Evolutionary conservation across 495 filamentous ascomycete species (phyloP).

Genomic region (Poronia punctata): DNA sequence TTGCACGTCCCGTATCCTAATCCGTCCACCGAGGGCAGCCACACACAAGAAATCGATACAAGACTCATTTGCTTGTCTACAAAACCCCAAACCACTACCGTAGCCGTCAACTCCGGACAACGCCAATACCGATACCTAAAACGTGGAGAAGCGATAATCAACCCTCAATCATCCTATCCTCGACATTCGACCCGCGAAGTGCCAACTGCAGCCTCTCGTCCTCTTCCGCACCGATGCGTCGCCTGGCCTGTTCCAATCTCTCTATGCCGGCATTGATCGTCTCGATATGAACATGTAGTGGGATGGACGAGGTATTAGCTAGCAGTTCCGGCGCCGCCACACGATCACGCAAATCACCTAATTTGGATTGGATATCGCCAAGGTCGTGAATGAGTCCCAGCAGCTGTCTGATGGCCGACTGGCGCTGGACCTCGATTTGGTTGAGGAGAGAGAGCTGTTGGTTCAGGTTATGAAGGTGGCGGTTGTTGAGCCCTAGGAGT

Average conservation of each 20-base stretch:
- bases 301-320: slow-evolving; percentile 35
- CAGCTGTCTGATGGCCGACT: slow-evolving; percentile 53
- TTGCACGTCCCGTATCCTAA: too few species aligned
- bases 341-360: slow-evolving; percentile 62
- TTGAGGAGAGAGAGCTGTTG: slow-evolving; percentile 50
- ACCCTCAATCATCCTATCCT: slow-evolving; percentile 22
- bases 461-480: slow-evolving; percentile 47
- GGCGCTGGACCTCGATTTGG: slow-evolving; percentile 53
- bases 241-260: slow-evolving; percentile 52
- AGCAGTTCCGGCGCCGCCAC: slow-evolving; percentile 54
- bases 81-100: too few species aligned
- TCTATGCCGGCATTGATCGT: slow-evolving; percentile 61
- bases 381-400: slow-evolving; percentile 54
- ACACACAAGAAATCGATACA: too few species aligned
- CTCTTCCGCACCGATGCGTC: slow-evolving; percentile 49
- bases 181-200: slow-evolving; percentile 35
- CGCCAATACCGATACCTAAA: too few species aligned
- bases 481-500: slow-evolving; percentile 56
- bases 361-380: slow-evolving; percentile 54
- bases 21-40: too few species aligned
- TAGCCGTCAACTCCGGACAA: too few species aligned
- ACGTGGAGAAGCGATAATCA: slow-evolving; percentile 3
- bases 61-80: too few species aligned
- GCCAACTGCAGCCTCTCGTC: slow-evolving; percentile 47
- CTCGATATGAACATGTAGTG: slow-evolving; percentile 61